Base-by-base conservation (phyloP, 225 moss, liverwort and hornwort species). In the Antitrichia curtipendula region DNA sequence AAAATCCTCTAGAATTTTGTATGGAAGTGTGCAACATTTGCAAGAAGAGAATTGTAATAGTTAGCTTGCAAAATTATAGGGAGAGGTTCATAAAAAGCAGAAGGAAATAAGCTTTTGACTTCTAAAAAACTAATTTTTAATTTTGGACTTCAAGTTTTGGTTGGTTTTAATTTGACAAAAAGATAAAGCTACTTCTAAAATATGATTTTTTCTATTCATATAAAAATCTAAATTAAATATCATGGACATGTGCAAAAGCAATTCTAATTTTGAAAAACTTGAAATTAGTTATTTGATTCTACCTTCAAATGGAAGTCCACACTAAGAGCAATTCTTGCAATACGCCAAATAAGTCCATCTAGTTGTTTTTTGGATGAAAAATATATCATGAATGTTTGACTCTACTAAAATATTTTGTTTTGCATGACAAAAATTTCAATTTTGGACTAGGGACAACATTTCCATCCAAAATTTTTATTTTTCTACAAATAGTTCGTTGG, bases 391-490 rank as follows among this genome's bases (percentile, higher is more conserved):
- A 38, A 68, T 68, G 12, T 4, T 68, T 23, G 12, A 38, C 0
- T 2, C 4, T 4, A 69, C 8, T 0, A 13, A 38, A 69, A 38
- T 23, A 68, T 13, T 40, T 0, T 23, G 0, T 69, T 69, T 68
- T 38, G 4, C 13, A 12, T 0, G 0, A 68, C 1, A 7, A 23
- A 4, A 23, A 13, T 38, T 68, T 7, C 1, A 23, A n/a, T n/a
- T 66, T 66, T n/a, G 1, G n/a, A n/a, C 1, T 10, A 3, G 21
- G 1, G 3, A n/a, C n/a, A n/a, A n/a, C 2, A 66, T 9, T 34
- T 65, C 5, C 3, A 0, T 3, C 65, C 17, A 65, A 64, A 10
- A 3, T 34, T 18, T 1, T 34, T n/a, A n/a, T 1, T 10, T 64
- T 64, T 36, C 5, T 64, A 19, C 10, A 38, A n/a, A 38, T 12